Percentiles rank a stretch among this genome's conserved stretches.
These are phyloP conservation scores for Hibiscus mutabilis DNA, from an alignment of 345 rosid genomes.

Conservation along the genomic window DNA sequence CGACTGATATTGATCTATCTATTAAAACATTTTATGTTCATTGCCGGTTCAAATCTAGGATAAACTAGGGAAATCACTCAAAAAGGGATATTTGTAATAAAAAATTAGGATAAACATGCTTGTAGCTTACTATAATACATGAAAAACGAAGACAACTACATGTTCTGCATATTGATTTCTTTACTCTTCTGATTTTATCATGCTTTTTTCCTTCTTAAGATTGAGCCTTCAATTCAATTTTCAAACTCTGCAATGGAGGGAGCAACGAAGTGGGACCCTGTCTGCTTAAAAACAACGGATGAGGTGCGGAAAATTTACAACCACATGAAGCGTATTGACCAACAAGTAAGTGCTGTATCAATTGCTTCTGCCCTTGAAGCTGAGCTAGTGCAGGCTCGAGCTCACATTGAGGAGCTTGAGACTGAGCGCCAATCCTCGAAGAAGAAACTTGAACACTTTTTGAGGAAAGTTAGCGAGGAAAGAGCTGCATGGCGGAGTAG, in stretches of 20 bases:
- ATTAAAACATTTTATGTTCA: not conserved
- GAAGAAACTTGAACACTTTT: constrained; percentile 68
- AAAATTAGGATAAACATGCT: not conserved
- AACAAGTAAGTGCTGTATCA: constrained; percentile 52
- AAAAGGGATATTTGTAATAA: not conserved
- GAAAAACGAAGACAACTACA: not conserved
- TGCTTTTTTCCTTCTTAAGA: constrained; percentile 26
- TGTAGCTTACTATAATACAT: not conserved
- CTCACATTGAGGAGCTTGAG: constrained; percentile 54
- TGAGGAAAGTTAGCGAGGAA: constrained; percentile 71
- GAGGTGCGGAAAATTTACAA: constrained; percentile 38
- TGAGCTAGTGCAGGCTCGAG: constrained; percentile 48
- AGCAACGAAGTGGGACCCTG: constrained; percentile 67
- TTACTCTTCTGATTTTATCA: constrained; percentile 6
- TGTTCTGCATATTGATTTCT: not conserved
- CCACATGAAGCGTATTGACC: constrained; percentile 42
- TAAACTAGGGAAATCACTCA: not conserved
- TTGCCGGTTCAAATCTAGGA: not conserved
- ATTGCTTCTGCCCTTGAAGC: constrained; percentile 50
- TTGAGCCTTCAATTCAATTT: constrained; percentile 49
- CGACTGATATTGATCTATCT: not conserved
- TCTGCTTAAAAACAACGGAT: constrained; percentile 35
- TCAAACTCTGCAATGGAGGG: constrained; percentile 64
- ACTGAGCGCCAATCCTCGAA: constrained; percentile 50
- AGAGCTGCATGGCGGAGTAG: constrained; percentile 62